Evolutionary conservation across 2,329 filamentous ascomycete species (phyloP).

Genomic region (Lizonia empirigonia): DNA sequence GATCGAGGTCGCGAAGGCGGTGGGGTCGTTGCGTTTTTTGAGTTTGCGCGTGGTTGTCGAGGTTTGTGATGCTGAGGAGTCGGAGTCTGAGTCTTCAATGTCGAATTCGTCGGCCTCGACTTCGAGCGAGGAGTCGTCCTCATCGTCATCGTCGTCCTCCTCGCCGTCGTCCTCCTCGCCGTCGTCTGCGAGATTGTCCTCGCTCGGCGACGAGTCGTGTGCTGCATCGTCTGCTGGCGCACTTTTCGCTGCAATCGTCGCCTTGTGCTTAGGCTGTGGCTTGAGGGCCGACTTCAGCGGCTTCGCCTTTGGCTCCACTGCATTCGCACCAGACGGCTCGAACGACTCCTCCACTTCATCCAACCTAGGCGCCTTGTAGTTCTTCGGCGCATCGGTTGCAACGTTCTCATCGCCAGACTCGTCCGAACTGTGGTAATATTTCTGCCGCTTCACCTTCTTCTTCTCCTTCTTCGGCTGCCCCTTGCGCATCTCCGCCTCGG

Average conservation of each 20-base stretch:
- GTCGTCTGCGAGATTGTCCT: constrained; percentile 21
- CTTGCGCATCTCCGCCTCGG: constrained; percentile 63
- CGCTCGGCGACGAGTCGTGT: constrained; percentile 35
- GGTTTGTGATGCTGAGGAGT: constrained; percentile 42
- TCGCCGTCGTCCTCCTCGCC: constrained; percentile 22
- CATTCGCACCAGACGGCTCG: constrained; percentile 32
- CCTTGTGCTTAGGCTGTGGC: constrained; percentile 31
- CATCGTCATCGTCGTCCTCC: constrained; percentile 30
- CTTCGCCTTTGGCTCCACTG: constrained; percentile 25
- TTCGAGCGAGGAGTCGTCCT: constrained; percentile 50
- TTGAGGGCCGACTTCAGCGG: constrained; percentile 21
- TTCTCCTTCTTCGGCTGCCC: constrained; percentile 58
- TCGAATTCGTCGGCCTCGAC: constrained; percentile 44
- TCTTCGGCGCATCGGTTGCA: constrained; percentile 41
- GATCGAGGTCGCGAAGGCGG: constrained; percentile 89
- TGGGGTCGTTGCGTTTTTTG: constrained; percentile 89
- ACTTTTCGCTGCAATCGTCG: constrained; percentile 32
- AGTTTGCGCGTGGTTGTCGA: constrained; percentile 53
- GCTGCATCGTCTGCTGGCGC: constrained; percentile 36
- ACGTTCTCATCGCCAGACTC: constrained; percentile 59
- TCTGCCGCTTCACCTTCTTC: constrained; percentile 68
- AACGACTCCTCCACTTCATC: constrained; percentile 49
- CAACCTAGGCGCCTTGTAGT: constrained; percentile 58
- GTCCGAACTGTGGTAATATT: constrained; percentile 67
- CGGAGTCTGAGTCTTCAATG: constrained; percentile 39